Evolutionary conservation across 371 early-diverging fungal species (phyloP), one percentile per base, ranked within the genome.

Genomic region (Syncephalastrum contaminatum): DNA sequence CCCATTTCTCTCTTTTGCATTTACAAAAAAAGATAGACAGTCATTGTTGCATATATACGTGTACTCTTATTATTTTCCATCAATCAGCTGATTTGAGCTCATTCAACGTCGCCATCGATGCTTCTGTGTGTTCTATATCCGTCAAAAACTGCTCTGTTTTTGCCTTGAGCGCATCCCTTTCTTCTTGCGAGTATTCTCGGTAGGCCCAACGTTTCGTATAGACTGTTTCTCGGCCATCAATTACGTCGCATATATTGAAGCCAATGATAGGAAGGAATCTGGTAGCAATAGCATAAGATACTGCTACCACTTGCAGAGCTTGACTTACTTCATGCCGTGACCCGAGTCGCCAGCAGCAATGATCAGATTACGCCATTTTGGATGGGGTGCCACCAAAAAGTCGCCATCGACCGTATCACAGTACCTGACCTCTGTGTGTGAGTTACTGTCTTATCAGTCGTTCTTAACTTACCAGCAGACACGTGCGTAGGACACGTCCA

Each of bases 271-370:
- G 65, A 18, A 72, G 56, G 30, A 72, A 72, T 10, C 70, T 69
- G 48, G 36, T 30, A 30, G 5, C 10, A 3, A 55, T 30, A 4
- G 14, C 10, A 44, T 15, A n/a, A 41, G 12, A 42, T n/a, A 18
- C 8, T 1, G 14, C 4, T 7, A 25, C 40, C 14, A 46, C 12
- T 43, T 6, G 20, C 13, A n/a, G 16, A 24, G 6, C 19, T 53
- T 53, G 24, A 30, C 19, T 19, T 68, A 68, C 73, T 75, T 72
- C 60, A 75, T 62, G 13, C 62, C 72, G 20, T 75, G 72, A 4
- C 73, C 76, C 18, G 68, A 69, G 49, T 72, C 76, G 20, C 76
- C 70, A 18, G 68, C 57, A 21, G 68, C 72, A 12, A 72, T 54
- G 21, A 70, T 48, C 1, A 72, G 46, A 30, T 67, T 67, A 13